A percentile compares a stretch with the other conserved stretches of the same genome.
These are phyloP conservation scores for Scheffersomyces parashehatae DNA, from an alignment of 1,139 yeast species.

Conservation along the genomic window DNA sequence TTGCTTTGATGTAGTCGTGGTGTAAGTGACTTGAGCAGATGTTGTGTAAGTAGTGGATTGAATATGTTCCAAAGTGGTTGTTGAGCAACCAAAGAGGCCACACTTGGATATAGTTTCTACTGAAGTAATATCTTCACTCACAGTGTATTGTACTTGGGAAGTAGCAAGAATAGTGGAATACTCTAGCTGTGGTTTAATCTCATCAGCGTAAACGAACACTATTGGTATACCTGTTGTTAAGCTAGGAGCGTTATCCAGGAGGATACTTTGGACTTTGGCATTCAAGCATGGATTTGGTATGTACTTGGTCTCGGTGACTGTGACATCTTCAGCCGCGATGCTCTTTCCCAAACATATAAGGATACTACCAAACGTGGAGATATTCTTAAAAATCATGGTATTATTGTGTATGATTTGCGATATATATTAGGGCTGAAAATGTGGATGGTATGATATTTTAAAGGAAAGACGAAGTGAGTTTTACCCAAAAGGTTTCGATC, in stretches of 20 bases:
- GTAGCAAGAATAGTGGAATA: conserved; percentile 1
- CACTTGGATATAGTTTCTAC: conserved; percentile 6
- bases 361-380: conserved; percentile 12
- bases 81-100: not conserved
- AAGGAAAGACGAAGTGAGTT: no score
- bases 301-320: conserved; percentile 34
- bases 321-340: conserved; percentile 18
- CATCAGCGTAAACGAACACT: conserved; percentile 31
- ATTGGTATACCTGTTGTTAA: conserved; percentile 31
- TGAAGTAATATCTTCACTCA: conserved; percentile 14
- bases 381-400: conserved; percentile 13
- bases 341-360: conserved; percentile 9
- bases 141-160: conserved; percentile 15
- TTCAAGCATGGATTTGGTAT: conserved; percentile 31
- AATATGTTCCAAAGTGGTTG: not conserved
- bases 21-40: conserved; percentile 12
- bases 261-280: conserved; percentile 19
- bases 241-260: conserved; percentile 23
- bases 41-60: conserved; percentile 10
- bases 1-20: conserved; percentile 12
- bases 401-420: no score
- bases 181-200: conserved; percentile 3
- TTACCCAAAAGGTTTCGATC: no score
- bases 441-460: no score
- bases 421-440: no score